Conservation (phyloP, 768 basidiomycete genomes). For the Rhizopogon vulgaris region DNA sequence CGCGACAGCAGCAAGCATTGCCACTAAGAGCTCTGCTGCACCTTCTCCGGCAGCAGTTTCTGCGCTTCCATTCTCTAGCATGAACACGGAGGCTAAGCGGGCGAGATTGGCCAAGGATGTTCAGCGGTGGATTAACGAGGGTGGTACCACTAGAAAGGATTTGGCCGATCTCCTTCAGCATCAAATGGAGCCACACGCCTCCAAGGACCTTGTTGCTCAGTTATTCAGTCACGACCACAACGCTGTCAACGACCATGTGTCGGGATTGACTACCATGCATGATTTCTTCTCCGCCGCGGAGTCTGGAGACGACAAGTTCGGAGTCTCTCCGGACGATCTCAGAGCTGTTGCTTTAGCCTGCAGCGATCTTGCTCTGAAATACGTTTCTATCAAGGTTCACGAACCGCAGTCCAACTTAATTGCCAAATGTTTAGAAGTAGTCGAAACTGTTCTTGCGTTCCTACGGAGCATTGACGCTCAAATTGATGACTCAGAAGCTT, state of each 20-base stretch:
- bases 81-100: conserved; percentile 45
- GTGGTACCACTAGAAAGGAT: conserved; percentile 79
- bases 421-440: conserved; percentile 82
- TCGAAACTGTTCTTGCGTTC: conserved; percentile 73
- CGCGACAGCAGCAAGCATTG: conserved; percentile 27
- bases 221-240: conserved; percentile 96
- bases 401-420: conserved; percentile 88
- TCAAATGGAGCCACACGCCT: conserved; percentile 87
- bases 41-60: conserved; percentile 27
- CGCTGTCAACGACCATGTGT: conserved; percentile 86
- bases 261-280: conserved; percentile 65
- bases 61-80: conserved; percentile 28
- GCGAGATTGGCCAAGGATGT: conserved; percentile 67
- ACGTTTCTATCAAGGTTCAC: conserved; percentile 83
- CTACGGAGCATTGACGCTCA: conserved; percentile 69
- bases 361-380: conserved; percentile 89
- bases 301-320: conserved; percentile 49
- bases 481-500: conserved; percentile 79
- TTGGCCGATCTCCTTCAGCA: conserved; percentile 77
- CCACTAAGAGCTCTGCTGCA: conserved; percentile 27
- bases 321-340: conserved; percentile 38
- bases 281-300: conserved; percentile 67
- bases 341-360: conserved; percentile 74
- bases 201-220: conserved; percentile 65
- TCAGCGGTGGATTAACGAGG: conserved; percentile 80